Evolutionary conservation across 2,329 filamentous ascomycete species (phyloP), one percentile per base, ranked within the genome.

Genomic region (Hypomyces perniciosus): DNA sequence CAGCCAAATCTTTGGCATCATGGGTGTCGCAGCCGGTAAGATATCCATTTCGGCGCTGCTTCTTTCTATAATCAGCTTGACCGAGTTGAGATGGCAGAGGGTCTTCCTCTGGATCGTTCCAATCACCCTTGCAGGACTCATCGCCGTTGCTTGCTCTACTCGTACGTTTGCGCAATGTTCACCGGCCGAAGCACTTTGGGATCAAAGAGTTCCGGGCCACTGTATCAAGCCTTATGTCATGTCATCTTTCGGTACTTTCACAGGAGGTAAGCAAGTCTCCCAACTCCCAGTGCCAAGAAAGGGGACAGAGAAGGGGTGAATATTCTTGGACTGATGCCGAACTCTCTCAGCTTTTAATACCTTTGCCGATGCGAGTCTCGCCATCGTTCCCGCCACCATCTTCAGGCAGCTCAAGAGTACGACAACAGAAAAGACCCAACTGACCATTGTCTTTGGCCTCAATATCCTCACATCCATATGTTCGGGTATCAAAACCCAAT

Each of bases 401-500:
- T 54, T 61, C 51, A 95, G 89, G 86, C 84, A 91, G 50, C 88
- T 90, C 62, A 77, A 72, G 52, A 93, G 93, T 67, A 68, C 72
- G 2, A 90, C 86, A 0, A 93, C 89, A 41, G 92, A 90, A 61
- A 72, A 77, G 37, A 82, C 90, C 2, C 90, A 95, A 65, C 72
- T 95, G 4, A 58, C 54, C 34, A 54, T 60, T 12, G 54, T 60
- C 29, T 59, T 59, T 34, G 57, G 56, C 20, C 52, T 60, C 41
- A 59, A 58, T 35, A 57, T 59, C 13, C 54, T 60, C n/a, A 58
- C 58, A 1, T 56, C 55, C 30, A 55, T 59, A 35, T 59, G 56
- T 52, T 59, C 57, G 8, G 58, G 58, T 39, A 56, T 60, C 50
- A 60, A 60, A 44, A 60, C 58, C 6, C 54, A 58, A 26, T 59